These are phyloP conservation scores for Nakazawaea peltata DNA, from an alignment of 805 yeast species.

Conservation along the genomic window DNA sequence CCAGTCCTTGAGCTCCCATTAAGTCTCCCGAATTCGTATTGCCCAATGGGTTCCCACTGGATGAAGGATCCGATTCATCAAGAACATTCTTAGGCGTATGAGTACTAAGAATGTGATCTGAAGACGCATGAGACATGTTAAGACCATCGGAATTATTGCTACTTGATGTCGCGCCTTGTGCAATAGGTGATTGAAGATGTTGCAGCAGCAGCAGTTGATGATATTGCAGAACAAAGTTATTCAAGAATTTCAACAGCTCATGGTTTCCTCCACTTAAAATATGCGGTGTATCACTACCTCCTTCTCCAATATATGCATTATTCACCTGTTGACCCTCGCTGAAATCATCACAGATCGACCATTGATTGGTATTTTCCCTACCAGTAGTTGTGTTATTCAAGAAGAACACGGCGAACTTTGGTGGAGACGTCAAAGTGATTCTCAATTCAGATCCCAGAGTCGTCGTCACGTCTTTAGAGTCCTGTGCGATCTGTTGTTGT, in stretches of 20 bases:
- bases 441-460: slow-evolving; percentile 35
- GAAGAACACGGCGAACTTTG: slow-evolving; percentile 74
- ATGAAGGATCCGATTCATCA: no score
- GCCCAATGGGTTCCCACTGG: no score
- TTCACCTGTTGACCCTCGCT: slow-evolving; percentile 79
- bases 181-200: no score
- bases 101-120: no score
- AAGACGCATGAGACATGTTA: no score
- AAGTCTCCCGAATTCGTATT: no score
- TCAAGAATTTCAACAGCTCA: slow-evolving; percentile 24
- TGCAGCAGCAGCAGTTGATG: slow-evolving; percentile 15
- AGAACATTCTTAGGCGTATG: no score
- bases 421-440: slow-evolving; percentile 47
- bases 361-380: slow-evolving; percentile 47
- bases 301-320: slow-evolving; percentile 49
- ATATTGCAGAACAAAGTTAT: slow-evolving; percentile 21
- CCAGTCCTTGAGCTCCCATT: no score
- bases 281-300: slow-evolving; percentile 61
- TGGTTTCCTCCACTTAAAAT: slow-evolving; percentile 49
- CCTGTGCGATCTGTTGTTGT: slow-evolving; percentile 26
- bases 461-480: slow-evolving; percentile 20
- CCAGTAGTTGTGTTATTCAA: slow-evolving; percentile 38
- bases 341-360: slow-evolving; percentile 81
- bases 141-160: no score
- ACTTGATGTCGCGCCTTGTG: no score